phyloP scores from a whole-genome alignment of 768 basidiomycete genomes.

The Suillus subluteus region DNA sequence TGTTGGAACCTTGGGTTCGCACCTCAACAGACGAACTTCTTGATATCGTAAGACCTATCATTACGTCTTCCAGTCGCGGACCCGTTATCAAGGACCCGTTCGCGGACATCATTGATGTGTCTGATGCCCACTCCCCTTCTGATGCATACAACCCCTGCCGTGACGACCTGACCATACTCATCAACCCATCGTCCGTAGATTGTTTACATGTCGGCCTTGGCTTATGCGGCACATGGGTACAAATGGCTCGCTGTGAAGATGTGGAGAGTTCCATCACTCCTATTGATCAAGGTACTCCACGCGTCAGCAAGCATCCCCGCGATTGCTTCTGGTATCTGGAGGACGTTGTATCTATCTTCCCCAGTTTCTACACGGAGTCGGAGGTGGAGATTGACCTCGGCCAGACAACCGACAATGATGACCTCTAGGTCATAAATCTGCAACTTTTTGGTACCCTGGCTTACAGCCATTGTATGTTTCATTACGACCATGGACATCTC shows the following conservation, averaged over 20 bases:
- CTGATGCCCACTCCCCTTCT: constrained; percentile 31
- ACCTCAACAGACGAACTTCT: constrained; percentile 34
- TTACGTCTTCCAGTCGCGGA: constrained; percentile 37
- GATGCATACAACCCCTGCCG: constrained; percentile 41
- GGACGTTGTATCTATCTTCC: constrained; percentile 48
- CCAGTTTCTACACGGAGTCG: constrained; percentile 49
- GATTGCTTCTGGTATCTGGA: constrained; percentile 62
- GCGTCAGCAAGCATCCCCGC: constrained; percentile 7
- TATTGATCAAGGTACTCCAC: neutral
- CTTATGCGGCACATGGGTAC: constrained; percentile 40
- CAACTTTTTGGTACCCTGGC: neutral
- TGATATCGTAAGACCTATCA: constrained; percentile 38
- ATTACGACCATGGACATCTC: neutral
- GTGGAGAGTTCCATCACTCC: neutral
- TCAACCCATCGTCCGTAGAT: constrained; percentile 21
- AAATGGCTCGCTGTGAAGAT: constrained; percentile 27
- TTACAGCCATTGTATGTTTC: neutral
- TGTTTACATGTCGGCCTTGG: constrained; percentile 35
- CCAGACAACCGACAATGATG: constrained; percentile 1
- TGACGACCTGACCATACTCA: constrained; percentile 34
- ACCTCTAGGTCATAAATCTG: neutral
- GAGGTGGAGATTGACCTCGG: constrained; percentile 10
- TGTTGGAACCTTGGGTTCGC: constrained; percentile 55
- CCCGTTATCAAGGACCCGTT: constrained; percentile 17
- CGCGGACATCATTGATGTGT: constrained; percentile 3